Evolutionary conservation across 768 basidiomycete species (phyloP), one percentile per base, ranked within the genome.

Genomic region (Termitomyces sp.): DNA sequence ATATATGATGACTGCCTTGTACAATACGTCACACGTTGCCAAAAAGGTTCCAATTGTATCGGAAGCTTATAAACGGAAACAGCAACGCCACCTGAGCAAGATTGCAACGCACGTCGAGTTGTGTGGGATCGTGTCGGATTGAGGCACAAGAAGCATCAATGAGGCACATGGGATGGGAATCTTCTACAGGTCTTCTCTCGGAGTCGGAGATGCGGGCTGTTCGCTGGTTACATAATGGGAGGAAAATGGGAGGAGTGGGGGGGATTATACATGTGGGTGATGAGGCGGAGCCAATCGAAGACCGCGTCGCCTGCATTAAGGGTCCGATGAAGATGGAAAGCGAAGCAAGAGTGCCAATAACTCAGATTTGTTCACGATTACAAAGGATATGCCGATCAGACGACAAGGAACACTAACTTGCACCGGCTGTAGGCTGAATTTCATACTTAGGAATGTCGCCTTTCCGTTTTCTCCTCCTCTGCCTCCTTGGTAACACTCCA

Each of bases 401-500:
- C 53, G 49, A 60, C 55, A 59, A 56, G 55, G 58, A 48, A 65
- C 51, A 9, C 60, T 60, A 62, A n/a, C 65, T 58, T 66, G 63
- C 65, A 63, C 66, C 65, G 62, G 69, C 58, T 59, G 52, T 53
- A 22, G 36, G 32, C 47, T 34, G 55, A 49, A 60, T 57, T 66
- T 63, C 69, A 69, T 65, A 67, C 68, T 67, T 67, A 64, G 65
- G 66, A 68, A 70, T 64, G 65, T 70, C 65, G 51, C 65, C 61
- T 64, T 64, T 63, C 60, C 62, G 62, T 68, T 68, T 64, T 70
- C 67, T 71, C 70, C 60, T 67, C 65, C 63, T 65, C 62, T 63
- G 62, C 62, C 70, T 71, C 76, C 79, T 75, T 80, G 74, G 77
- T 76, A 76, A 80, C 79, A 71, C 56, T 63, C 72, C 76, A 76